Base-by-base conservation (phyloP, 768 basidiomycete species). In the Pleurotus sapidus region DNA sequence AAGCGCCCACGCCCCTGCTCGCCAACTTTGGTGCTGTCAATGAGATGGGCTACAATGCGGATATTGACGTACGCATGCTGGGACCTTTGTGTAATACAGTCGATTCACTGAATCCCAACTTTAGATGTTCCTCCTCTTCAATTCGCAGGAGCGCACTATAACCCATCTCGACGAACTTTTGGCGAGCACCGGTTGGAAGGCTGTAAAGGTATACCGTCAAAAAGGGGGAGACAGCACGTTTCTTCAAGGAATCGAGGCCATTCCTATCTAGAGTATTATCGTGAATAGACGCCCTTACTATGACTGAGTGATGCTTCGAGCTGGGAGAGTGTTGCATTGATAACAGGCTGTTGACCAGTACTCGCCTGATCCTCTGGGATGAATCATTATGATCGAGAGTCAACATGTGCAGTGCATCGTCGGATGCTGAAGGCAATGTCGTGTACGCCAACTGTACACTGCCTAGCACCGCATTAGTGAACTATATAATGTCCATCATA, bases 111-210 rank as follows among this genome's bases (percentile, higher is more conserved):
- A 24, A 24, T 49, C 62, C 23, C 17, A 2, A 12, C 20, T 45
- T 14, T 54, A 79, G 77, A 77, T 79, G 76, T 66, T 77, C 49
- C 54, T 72, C 1, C 47, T 70, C 30, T 74, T 69, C 62, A 77
- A 76, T 53, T 68, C 70, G 1, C 70, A 73, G 48, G 77, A 78
- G 55, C 68, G 77, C 9, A 77, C 75, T 0, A 61, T 72, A 20
- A 58, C 56, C 1, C 70, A 77, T 53, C 63, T 75, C 18, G 60
- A 61, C 0, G 57, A 59, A 9, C 64, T 77, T 4, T 59, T 73
- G 4, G 56, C 55, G 0, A 59, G 55, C 30, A 61, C 69, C 1
- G 76, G 77, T 5, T 78, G 76, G 74, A 66, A 67, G 53, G 27
- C 75, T 8, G 63, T 55, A 0, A 63, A 46, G 2, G 65, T 75